A percentile compares a stretch with the other conserved stretches of the same genome.
Evolutionary conservation across 208 protist genomes (phyloP).

Genomic region (Endotrypanum monterogeii): DNA sequence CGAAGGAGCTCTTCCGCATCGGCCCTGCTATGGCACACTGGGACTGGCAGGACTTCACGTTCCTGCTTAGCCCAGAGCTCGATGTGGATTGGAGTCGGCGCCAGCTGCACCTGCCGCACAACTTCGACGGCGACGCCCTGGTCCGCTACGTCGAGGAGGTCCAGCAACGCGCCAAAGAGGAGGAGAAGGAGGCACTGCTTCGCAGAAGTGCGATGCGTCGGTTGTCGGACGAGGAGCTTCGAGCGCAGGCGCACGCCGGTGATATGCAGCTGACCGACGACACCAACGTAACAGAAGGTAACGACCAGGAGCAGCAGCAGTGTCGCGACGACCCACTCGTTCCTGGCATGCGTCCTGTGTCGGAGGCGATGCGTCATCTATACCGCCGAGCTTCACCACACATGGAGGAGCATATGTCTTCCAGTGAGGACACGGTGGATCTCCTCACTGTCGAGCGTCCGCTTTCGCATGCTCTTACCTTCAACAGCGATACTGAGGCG

Average conservation of each 20-base stretch:
- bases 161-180: slow-evolving; percentile 72
- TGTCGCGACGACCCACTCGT: slow-evolving; percentile 20
- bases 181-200: slow-evolving; percentile 59
- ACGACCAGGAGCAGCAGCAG: slow-evolving; percentile 12
- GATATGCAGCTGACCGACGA: slow-evolving; percentile 58
- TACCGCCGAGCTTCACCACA: slow-evolving; percentile 68
- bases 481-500: slow-evolving; percentile 88
- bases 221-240: slow-evolving; percentile 43
- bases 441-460: slow-evolving; percentile 83
- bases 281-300: not conserved
- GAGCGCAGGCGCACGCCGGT: slow-evolving; percentile 40
- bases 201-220: slow-evolving; percentile 57
- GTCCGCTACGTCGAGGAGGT: slow-evolving; percentile 88
- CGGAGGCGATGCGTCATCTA: slow-evolving; percentile 42
- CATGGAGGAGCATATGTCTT: slow-evolving; percentile 88
- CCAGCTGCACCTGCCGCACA: slow-evolving; percentile 75
- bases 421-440: slow-evolving; percentile 61
- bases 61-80: slow-evolving; percentile 73
- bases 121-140: slow-evolving; percentile 88
- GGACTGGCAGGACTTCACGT: slow-evolving; percentile 92
- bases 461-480: slow-evolving; percentile 77
- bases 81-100: slow-evolving; percentile 82
- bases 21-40: slow-evolving; percentile 74
- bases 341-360: slow-evolving; percentile 22
- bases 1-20: slow-evolving; percentile 89